A percentile compares a stretch with the other conserved stretches of the same genome.
Evolutionary conservation across 2,329 filamentous ascomycete species (phyloP).

Genomic region (Calonectria montana): DNA sequence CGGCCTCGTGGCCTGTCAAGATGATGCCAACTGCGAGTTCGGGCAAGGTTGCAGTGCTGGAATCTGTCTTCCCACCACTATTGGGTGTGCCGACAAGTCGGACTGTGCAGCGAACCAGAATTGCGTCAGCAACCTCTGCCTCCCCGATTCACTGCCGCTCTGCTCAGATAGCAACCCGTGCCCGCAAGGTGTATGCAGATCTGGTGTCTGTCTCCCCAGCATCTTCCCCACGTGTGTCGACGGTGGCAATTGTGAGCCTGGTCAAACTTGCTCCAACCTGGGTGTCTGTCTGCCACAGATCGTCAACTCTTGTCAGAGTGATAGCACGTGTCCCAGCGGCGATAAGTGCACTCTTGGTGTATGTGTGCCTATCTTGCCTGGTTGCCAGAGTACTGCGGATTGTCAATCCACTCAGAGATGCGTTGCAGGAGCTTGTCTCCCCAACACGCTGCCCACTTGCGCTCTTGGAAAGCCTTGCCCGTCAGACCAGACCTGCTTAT

Average conservation of each 20-base stretch:
- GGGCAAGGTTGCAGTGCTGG: not conserved
- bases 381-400: not conserved
- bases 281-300: slow-evolving; percentile 5
- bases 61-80: not conserved
- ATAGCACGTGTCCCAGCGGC: not conserved
- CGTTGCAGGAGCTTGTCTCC: not conserved
- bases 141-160: not conserved
- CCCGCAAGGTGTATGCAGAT: not conserved
- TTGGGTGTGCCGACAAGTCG: not conserved
- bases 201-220: slow-evolving; percentile 3
- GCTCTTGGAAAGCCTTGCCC: not conserved
- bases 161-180: not conserved
- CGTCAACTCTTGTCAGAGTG: not conserved
- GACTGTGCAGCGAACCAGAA: not conserved
- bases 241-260: not conserved
- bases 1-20: not conserved
- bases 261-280: not conserved
- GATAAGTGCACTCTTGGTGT: not conserved
- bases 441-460: not conserved
- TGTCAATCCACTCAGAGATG: not conserved
- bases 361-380: not conserved
- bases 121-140: not conserved
- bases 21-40: not conserved
- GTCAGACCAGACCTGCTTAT: not conserved
- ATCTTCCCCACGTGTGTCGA: not conserved